Conservation (phyloP, 768 basidiomycete genomes). For the Podaxis sp. region DNA sequence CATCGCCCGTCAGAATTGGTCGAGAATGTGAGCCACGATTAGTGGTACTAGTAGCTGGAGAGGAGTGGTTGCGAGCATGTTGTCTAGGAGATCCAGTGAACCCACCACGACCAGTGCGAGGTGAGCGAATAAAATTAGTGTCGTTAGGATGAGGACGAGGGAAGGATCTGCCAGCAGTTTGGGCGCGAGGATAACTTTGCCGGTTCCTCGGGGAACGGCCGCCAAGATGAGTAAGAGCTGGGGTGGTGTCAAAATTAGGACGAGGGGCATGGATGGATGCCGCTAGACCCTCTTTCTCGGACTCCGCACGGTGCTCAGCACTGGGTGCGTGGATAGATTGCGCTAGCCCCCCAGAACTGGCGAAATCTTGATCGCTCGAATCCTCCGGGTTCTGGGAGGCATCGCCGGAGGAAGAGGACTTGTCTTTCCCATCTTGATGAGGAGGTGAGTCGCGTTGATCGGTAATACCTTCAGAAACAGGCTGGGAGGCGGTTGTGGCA, state of each 20-base stretch:
- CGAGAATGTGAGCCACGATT: conserved; percentile 35
- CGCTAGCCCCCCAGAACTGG: conserved; percentile 16
- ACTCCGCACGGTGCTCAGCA: conserved; percentile 10
- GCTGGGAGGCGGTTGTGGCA: background rate
- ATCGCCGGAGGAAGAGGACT: background rate
- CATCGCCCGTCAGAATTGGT: conserved; percentile 74
- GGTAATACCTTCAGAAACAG: background rate
- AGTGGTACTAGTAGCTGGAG: conserved; percentile 45
- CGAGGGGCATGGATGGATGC: conserved; percentile 61
- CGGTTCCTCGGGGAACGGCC: conserved; percentile 25
- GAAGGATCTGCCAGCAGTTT: conserved; percentile 49
- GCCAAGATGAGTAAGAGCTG: conserved; percentile 31
- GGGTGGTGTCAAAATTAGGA: conserved; percentile 35
- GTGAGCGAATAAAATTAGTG: conserved; percentile 27
- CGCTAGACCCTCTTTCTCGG: conserved; percentile 21
- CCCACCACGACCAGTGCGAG: conserved; percentile 44
- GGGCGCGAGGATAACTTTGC: conserved; percentile 51
- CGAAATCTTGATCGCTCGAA: conserved; percentile 14
- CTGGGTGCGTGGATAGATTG: conserved; percentile 20
- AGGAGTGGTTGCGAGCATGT: conserved; percentile 65
- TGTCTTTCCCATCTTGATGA: background rate
- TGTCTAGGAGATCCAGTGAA: conserved; percentile 38
- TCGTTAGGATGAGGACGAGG: conserved; percentile 28
- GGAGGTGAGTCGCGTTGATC: background rate
- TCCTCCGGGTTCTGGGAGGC: background rate